Evolutionary conservation across 257 asterid species (phyloP), one percentile per base, ranked within the genome.

Genomic region (Asclepias syriaca): DNA sequence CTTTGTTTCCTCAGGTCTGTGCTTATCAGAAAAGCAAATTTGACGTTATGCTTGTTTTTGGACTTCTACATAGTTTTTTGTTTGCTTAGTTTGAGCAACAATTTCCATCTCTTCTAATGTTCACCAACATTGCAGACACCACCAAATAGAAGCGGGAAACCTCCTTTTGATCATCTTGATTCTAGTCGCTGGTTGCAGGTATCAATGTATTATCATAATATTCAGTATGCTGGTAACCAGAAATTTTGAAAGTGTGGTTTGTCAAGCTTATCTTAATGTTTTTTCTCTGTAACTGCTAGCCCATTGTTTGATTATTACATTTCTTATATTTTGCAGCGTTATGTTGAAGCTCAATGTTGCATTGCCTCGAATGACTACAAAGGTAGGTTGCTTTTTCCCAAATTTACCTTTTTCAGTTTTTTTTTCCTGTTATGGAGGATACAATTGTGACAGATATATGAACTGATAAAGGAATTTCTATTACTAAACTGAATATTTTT

Each of bases 151-250:
- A 83, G 87, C 83, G 93, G 96, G 75, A 95, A 91, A 78, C 89
- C 93, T 78, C 91, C 97, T 74, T 85, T 76, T 80, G 98, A 95
- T 84, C 89, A 88, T 77, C 84, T 86, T 77, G 99, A 95, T 78
- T 86, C 95, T 66, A 81, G 84, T 72, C 98, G 96, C 79, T 95
- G 99, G 99, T 82, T 95, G 87, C 91, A 83, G 80, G 98, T 93
- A 77, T 39, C 50, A 66, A 70, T 81, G 57, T 13, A 22, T 34
- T 59, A 69, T 64, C 16, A 14, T 64, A 59, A 34, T 66, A 4
- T 60, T 60, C 43, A 14, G 34, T 60, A 14, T 46, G 16, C 46
- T 15, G 45, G 46, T 61, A 32, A 32, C 7, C 19, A 6, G 37
- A 19, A 5, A 32, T 10, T 18, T 54, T 2, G 51, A 34, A 69